phyloP scores from a whole-genome alignment of 2,329 filamentous ascomycete genomes.

The Fusarium heterosporum region DNA sequence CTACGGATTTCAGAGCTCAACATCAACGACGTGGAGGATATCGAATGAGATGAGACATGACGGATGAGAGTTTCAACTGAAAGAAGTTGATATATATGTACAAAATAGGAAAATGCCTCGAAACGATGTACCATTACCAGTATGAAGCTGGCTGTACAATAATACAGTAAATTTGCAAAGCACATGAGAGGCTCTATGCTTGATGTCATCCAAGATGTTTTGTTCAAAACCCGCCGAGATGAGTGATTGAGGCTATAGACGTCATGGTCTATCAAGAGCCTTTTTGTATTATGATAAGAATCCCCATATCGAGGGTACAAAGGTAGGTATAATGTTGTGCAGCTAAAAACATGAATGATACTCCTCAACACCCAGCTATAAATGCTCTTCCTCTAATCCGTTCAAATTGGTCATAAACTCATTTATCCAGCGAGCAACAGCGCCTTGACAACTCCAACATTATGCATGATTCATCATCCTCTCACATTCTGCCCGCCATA shows the following conservation, averaged over 20 bases:
- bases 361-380: slow-evolving; percentile 51
- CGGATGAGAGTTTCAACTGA: slow-evolving; percentile 22
- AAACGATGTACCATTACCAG: slow-evolving; percentile 47
- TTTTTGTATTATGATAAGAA: slow-evolving; percentile 31
- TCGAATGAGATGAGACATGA: slow-evolving; percentile 47
- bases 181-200: slow-evolving; percentile 4
- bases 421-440: slow-evolving; percentile 35
- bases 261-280: slow-evolving; percentile 34
- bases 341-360: slow-evolving; percentile 46
- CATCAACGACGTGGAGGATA: slow-evolving; percentile 63
- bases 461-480: slow-evolving; percentile 16
- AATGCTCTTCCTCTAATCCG: slow-evolving; percentile 43
- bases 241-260: slow-evolving; percentile 29
- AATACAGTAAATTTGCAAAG: slow-evolving; percentile 38
- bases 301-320: slow-evolving; percentile 35
- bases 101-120: slow-evolving; percentile 40
- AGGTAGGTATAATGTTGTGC: slow-evolving; percentile 38
- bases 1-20: slow-evolving; percentile 85
- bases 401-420: slow-evolving; percentile 42
- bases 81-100: slow-evolving; percentile 39
- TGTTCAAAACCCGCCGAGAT: slow-evolving; percentile 33
- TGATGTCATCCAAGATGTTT: slow-evolving; percentile 39
- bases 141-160: slow-evolving; percentile 48
- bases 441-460: slow-evolving; percentile 30
- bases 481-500: slow-evolving; percentile 51